These are phyloP conservation scores for Coelastrella sp. DNA, from an alignment of 139 green algal genomes.

Conservation along the genomic window DNA sequence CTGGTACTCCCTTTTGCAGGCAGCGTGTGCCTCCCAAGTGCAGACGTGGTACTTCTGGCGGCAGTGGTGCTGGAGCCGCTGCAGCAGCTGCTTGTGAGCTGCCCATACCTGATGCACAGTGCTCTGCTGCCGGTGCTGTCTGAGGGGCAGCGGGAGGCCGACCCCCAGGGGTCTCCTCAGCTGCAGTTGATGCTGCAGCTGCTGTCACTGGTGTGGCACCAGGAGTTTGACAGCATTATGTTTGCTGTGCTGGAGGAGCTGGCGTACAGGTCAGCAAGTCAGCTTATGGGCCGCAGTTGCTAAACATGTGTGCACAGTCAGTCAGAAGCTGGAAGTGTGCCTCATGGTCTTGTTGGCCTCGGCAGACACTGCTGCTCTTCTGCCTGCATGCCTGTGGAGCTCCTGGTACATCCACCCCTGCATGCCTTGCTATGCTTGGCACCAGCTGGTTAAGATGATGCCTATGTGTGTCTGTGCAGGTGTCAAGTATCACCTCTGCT, in stretches of 20 bases:
- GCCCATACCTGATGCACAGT: constrained; percentile 23
- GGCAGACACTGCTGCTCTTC: no score
- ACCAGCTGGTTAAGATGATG: background rate
- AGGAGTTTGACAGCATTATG: background rate
- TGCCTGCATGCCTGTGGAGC: background rate
- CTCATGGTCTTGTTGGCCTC: no score
- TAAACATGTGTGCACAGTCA: background rate
- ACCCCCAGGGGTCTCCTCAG: background rate
- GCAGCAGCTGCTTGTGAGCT: constrained; percentile 31
- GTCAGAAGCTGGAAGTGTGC: no score
- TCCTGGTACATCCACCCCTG: background rate
- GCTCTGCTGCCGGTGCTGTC: constrained; percentile 29
- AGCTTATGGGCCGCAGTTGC: background rate
- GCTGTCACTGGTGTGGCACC: constrained; percentile 1
- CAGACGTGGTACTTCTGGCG: constrained; percentile 32
- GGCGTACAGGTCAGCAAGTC: constrained; percentile 17
- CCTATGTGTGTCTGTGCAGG: background rate
- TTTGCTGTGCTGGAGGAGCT: constrained; percentile 20
- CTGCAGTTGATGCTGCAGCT: constrained; percentile 38
- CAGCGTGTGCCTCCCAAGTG: background rate
- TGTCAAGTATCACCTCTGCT: constrained; percentile 42
- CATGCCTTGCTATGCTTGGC: background rate
- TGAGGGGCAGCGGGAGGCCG: background rate
- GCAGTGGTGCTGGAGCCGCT: constrained; percentile 23
- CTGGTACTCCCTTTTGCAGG: background rate